These are phyloP conservation scores for Hypericum perforatum DNA, from an alignment of 345 rosid species.

Conservation along the genomic window DNA sequence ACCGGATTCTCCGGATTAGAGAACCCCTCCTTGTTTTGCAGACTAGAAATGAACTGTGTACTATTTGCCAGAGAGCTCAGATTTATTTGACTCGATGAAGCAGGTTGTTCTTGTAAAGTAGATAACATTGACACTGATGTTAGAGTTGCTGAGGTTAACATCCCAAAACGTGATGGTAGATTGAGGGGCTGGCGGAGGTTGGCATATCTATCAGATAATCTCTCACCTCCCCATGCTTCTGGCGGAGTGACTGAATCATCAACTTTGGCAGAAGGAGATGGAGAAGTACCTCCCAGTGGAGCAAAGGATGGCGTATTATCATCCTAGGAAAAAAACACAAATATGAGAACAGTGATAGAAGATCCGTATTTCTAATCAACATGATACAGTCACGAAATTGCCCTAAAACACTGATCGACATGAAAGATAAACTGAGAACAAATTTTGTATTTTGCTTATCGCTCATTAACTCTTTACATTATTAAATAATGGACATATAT, in stretches of 20 bases:
- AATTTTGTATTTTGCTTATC: no score
- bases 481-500: no score
- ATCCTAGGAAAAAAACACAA: slow-evolving; percentile 34
- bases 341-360: slow-evolving; percentile 4
- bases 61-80: slow-evolving; percentile 31
- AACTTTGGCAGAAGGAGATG: slow-evolving; percentile 59
- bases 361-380: no score
- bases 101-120: slow-evolving; percentile 50
- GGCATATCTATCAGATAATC: slow-evolving; percentile 54
- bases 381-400: no score
- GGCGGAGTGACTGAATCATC: slow-evolving; percentile 88
- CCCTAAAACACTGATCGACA: no score
- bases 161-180: slow-evolving; percentile 57
- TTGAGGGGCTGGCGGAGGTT: slow-evolving; percentile 39
- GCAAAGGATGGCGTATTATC: slow-evolving; percentile 39
- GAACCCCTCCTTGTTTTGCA: slow-evolving; percentile 41
- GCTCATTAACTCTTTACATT: no score
- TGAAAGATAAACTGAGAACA: no score
- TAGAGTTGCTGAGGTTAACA: slow-evolving; percentile 37
- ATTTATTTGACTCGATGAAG: slow-evolving; percentile 41
- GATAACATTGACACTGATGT: slow-evolving; percentile 61
- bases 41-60: slow-evolving; percentile 34
- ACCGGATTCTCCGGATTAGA: slow-evolving; percentile 37
- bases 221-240: slow-evolving; percentile 99
- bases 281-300: slow-evolving; percentile 34